A percentile compares a stretch with the other conserved stretches of the same genome.
These are phyloP conservation scores for Trypanosoma platydactyli DNA, from an alignment of 208 protist species.

Conservation along the genomic window DNA sequence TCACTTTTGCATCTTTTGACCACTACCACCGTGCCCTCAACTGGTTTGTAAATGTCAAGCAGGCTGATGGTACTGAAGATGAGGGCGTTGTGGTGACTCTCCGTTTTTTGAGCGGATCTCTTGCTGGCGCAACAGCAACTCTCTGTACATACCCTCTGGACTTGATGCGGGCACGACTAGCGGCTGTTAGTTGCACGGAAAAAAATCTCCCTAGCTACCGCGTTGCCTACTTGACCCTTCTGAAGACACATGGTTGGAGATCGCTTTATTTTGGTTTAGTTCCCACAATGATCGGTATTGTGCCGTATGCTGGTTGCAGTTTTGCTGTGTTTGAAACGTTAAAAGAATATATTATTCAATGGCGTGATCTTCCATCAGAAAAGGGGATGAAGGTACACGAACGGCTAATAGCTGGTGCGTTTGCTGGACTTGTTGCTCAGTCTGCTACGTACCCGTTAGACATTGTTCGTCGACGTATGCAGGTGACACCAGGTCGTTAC, in stretches of 20 bases:
- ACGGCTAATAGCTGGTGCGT: conserved; percentile 72
- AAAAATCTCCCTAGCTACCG: conserved; percentile 76
- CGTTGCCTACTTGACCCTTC: conserved; percentile 60
- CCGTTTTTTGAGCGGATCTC: conserved; percentile 82
- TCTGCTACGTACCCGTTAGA: conserved; percentile 94
- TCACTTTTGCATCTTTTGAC: conserved; percentile 93
- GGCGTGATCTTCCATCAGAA: conserved; percentile 51
- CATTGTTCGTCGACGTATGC: conserved; percentile 93
- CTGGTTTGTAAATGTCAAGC: conserved; percentile 20
- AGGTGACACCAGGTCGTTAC: conserved; percentile 82
- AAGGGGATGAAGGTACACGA: conserved; percentile 71
- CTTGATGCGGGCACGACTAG: conserved; percentile 91
- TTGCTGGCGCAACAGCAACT: conserved; percentile 92
- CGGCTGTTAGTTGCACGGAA: conserved; percentile 57
- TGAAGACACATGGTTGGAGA: conserved; percentile 49
- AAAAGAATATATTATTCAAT: conserved; percentile 70
- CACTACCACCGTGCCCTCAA: conserved; percentile 70
- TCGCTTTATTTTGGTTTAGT: conserved; percentile 85
- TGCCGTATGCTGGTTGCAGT: conserved; percentile 93
- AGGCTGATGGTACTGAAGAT: conserved; percentile 32
- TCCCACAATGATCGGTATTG: conserved; percentile 92
- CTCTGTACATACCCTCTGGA: conserved; percentile 94
- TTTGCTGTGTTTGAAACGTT: conserved; percentile 93
- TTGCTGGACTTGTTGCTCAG: conserved; percentile 91
- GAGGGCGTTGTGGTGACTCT: conserved; percentile 51